A percentile compares a stretch with the other conserved stretches of the same genome.
Evolutionary conservation across 192 early-diverging fungal genomes (phyloP).

Genomic region (Umbelopsis ramanniana): DNA sequence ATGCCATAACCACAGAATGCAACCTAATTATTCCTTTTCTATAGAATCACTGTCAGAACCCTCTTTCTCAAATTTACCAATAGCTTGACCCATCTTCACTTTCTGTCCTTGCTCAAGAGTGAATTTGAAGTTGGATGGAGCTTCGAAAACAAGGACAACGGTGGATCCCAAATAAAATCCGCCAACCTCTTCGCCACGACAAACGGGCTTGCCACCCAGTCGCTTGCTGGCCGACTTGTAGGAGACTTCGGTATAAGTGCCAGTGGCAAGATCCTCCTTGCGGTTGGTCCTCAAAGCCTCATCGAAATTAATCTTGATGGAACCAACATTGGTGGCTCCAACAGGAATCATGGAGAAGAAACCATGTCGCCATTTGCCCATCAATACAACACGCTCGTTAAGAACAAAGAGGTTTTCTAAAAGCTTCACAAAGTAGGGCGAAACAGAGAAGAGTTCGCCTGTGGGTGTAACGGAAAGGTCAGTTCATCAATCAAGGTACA

Average conservation of each 20-base stretch:
- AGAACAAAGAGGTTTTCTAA: constrained; percentile 92
- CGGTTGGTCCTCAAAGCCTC: constrained; percentile 72
- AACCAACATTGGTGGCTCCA: constrained; percentile 97
- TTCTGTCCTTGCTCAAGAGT: constrained; percentile 68
- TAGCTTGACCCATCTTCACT: constrained; percentile 81
- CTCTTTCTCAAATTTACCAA: constrained; percentile 54
- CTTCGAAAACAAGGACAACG: constrained; percentile 96
- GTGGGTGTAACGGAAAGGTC: constrained; percentile 1
- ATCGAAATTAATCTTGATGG: constrained; percentile 94
- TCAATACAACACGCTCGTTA: constrained; percentile 93
- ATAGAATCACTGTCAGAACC: constrained; percentile 21
- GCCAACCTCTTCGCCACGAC: constrained; percentile 88
- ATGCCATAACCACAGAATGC: background rate
- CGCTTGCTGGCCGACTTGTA: constrained; percentile 67
- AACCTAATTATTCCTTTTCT: background rate
- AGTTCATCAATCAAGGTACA: background rate
- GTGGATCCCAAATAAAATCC: constrained; percentile 96
- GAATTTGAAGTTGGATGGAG: constrained; percentile 84
- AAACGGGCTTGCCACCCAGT: constrained; percentile 69
- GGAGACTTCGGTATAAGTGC: constrained; percentile 75
- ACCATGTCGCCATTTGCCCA: constrained; percentile 92
- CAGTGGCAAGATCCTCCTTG: constrained; percentile 62
- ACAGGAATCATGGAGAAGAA: constrained; percentile 98
- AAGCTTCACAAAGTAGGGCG: constrained; percentile 84
- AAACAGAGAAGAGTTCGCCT: constrained; percentile 95